Conservation (phyloP, 2,329 filamentous ascomycete genomes). For the Blumeria graminis region DNA sequence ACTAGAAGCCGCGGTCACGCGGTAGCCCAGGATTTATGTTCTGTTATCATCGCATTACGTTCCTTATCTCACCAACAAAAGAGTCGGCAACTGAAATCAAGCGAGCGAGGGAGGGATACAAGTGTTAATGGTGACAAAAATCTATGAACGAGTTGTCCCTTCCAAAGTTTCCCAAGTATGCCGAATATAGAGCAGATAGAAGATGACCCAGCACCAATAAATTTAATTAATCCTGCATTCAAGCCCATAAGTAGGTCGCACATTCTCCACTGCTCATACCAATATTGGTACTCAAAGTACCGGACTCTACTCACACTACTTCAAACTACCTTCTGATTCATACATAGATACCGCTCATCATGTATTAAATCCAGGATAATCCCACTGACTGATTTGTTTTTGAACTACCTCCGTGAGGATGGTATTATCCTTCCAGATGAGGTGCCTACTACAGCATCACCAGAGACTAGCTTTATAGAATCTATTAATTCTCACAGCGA, state of each 20-base stretch:
- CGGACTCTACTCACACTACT: not conserved
- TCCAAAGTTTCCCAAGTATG: not conserved
- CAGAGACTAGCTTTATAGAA: slow-evolving; percentile 10
- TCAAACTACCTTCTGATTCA: slow-evolving; percentile 2
- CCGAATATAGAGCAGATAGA: not conserved
- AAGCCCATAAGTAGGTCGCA: slow-evolving; percentile 66
- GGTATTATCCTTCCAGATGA: slow-evolving; percentile 64
- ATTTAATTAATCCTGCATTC: slow-evolving; percentile 23
- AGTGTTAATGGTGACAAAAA: too few relatives aligned
- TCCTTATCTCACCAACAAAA: too few relatives aligned
- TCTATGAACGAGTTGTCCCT: too few relatives aligned
- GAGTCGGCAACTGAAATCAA: too few relatives aligned
- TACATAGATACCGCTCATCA: slow-evolving; percentile 42
- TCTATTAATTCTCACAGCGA: slow-evolving; percentile 35
- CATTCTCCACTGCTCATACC: slow-evolving; percentile 84
- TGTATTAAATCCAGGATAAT: slow-evolving; percentile 75
- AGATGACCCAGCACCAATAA: not conserved
- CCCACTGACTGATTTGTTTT: slow-evolving; percentile 47
- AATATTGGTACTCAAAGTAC: slow-evolving; percentile 66
- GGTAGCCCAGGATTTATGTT: too few relatives aligned
- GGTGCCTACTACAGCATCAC: slow-evolving; percentile 12
- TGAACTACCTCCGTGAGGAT: slow-evolving; percentile 74
- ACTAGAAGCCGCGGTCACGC: too few relatives aligned
- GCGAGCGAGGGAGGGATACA: too few relatives aligned
- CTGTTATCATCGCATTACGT: too few relatives aligned